Evolutionary conservation across 2,329 filamentous ascomycete species (phyloP), one percentile per base, ranked within the genome.

Genomic region (Diatrype stigma): DNA sequence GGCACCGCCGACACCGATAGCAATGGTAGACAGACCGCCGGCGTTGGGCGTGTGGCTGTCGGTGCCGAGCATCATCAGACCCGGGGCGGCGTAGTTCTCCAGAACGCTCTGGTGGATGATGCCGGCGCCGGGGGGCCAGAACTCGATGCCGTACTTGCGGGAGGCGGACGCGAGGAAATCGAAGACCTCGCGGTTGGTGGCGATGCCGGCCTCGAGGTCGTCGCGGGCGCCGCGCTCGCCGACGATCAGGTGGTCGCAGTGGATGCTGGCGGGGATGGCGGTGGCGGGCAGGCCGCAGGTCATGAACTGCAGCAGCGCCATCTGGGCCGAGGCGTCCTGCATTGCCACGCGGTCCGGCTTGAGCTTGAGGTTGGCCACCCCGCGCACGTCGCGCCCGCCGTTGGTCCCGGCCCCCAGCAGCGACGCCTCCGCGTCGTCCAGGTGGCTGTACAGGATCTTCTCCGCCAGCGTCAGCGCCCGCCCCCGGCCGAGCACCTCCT

Each of bases 241-340:
- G 28, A 97, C 93, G 73, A 99, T 97, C 85, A 99, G 86, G 71
- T 99, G 94, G 75, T 99, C 94, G 73, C 94, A 99, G 76, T 99
- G 94, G 61, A 97, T 96, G 70, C 92, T 96, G 46, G 94, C 93
- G 11, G 94, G 94, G 46, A 99, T 93, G 10, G 92, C 92, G 2
- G 94, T 96, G 53, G 84, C 84, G 26, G 87, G 88, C 49, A 99
- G 80, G 50, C 90, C 89, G 71, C 94, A 99, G 26, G 89, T 90
- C 93, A 99, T 99, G 79, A 99, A 99, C 73, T 99, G 94, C 62
- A 99, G 76, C 58, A 99, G 77, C 2, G 94, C 94, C 94, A 99
- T 99, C 75, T 99, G 94, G 6, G 94, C 94, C 28, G 90, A 96
- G 14, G 94, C 94, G 76, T 99, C 94, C 73, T 99, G 94, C 94